Conservation (phyloP, 1,284 basidiomycete genomes). For the Trametes versicolor region DNA sequence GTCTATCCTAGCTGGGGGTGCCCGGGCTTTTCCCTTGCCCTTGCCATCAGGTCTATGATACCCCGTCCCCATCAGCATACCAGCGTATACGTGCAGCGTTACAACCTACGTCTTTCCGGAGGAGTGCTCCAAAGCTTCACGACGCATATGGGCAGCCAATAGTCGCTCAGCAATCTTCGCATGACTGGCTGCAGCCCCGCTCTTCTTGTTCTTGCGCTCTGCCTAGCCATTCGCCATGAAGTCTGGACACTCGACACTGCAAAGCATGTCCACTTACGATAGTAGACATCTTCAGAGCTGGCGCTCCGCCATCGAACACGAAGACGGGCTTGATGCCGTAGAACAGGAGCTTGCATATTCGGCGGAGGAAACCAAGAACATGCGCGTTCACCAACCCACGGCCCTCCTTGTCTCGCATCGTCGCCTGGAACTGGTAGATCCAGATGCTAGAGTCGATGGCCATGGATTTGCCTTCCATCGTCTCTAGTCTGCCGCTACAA, state of each 20-base stretch:
- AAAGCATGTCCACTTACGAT: slow-evolving; percentile 64
- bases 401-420: slow-evolving; percentile 98
- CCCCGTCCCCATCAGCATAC: not conserved
- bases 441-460: slow-evolving; percentile 99
- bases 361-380: slow-evolving; percentile 91
- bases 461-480: slow-evolving; percentile 89
- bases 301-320: slow-evolving; percentile 96
- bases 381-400: slow-evolving; percentile 93
- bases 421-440: slow-evolving; percentile 99
- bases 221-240: slow-evolving; percentile 60
- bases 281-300: slow-evolving; percentile 86
- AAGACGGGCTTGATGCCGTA: slow-evolving; percentile 98
- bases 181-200: slow-evolving; percentile 86
- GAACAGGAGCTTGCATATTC: slow-evolving; percentile 95
- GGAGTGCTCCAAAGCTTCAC: slow-evolving; percentile 87
- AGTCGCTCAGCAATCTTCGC: slow-evolving; percentile 90
- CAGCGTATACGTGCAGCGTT: not conserved
- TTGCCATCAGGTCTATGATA: slow-evolving; percentile 37
- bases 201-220: slow-evolving; percentile 89
- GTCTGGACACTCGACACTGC: not conserved
- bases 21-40: slow-evolving; percentile 53
- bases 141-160: slow-evolving; percentile 92
- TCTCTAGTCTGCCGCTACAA: slow-evolving; percentile 74
- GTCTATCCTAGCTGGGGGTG: slow-evolving; percentile 57
- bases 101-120: slow-evolving; percentile 48